Conservation (phyloP, 148 eudicot species). For the Rhododendron kiyosumense region DNA sequence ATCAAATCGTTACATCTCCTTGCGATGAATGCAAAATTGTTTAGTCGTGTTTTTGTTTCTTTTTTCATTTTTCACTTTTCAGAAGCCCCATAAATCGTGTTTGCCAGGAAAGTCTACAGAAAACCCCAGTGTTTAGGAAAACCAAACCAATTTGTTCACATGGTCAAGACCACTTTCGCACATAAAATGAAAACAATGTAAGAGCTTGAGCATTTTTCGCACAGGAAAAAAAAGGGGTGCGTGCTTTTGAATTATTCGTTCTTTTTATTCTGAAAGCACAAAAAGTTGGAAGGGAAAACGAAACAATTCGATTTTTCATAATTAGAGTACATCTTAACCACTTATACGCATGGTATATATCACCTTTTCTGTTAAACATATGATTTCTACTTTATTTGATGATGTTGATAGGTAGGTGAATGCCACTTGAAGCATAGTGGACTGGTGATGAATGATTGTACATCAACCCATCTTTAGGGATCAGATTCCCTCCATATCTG, state of each 20-base stretch:
- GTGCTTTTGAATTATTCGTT: background rate
- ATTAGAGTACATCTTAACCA: background rate
- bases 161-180: background rate
- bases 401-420: background rate
- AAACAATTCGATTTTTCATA: background rate
- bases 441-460: background rate
- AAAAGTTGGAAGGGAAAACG: background rate
- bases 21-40: background rate
- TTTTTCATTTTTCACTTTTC: background rate
- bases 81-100: background rate
- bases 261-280: background rate
- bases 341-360: background rate
- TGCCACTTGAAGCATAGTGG: background rate
- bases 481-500: background rate
- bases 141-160: background rate
- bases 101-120: background rate
- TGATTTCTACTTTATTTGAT: background rate
- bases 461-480: background rate
- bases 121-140: background rate
- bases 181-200: background rate
- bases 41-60: background rate
- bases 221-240: background rate
- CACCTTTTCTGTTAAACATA: background rate
- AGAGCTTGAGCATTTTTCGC: background rate
- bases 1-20: background rate